These are phyloP conservation scores for Perkinsus chesapeaki DNA, from an alignment of 169 alveolate genomes.

Conservation along the genomic window DNA sequence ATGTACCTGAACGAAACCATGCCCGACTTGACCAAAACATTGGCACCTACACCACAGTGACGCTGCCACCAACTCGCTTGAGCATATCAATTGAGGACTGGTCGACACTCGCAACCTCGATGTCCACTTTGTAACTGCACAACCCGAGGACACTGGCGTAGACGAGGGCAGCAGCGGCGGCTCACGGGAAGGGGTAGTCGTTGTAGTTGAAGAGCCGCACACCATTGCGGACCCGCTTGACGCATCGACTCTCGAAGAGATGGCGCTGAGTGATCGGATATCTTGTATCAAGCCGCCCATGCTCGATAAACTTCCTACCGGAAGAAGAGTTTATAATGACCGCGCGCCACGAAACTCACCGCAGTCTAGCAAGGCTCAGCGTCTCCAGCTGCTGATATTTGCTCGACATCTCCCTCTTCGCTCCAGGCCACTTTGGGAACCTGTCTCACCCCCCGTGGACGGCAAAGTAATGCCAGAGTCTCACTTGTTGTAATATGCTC, in stretches of 20 bases:
- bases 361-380: slow-evolving; percentile 54
- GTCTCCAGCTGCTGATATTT: slow-evolving; percentile 42
- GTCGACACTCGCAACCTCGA: slow-evolving; percentile 74
- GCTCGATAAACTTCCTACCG: slow-evolving; percentile 50
- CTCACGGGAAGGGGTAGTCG: slow-evolving; percentile 75
- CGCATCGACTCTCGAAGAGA: slow-evolving; percentile 65
- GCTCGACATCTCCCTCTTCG: slow-evolving; percentile 28
- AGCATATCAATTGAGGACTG: slow-evolving; percentile 75
- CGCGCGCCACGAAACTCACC: slow-evolving; percentile 17
- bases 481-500: background rate
- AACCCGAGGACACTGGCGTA: no score
- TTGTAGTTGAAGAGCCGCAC: slow-evolving; percentile 67
- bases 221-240: slow-evolving; percentile 53
- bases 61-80: slow-evolving; percentile 63
- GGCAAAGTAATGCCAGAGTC: background rate
- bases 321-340: background rate
- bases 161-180: background rate
- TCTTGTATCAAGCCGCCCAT: slow-evolving; percentile 64
- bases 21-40: background rate
- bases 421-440: slow-evolving; percentile 28
- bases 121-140: slow-evolving; percentile 59
- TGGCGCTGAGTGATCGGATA: slow-evolving; percentile 79
- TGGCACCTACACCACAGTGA: background rate
- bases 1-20: slow-evolving; percentile 40
- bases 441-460: background rate